Percentiles rank a stretch among this genome's conserved stretches.
Conservation (phyloP, 305 asterid species). For the Coffea humblotiana region DNA sequence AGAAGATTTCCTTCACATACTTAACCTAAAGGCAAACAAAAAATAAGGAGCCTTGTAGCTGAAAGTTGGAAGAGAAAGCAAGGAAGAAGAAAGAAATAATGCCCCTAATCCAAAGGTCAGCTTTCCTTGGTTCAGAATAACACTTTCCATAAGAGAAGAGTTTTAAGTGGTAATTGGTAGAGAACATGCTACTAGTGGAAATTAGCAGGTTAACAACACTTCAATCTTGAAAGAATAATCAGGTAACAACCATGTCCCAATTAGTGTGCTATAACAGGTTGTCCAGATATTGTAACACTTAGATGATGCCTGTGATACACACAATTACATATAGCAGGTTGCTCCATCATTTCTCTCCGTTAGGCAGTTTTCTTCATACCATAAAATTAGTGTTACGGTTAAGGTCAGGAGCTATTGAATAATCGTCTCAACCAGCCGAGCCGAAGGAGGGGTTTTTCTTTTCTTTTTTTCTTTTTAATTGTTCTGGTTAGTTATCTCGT, state of each 20-base stretch:
- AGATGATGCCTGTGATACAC: not conserved
- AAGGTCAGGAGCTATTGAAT: too few species aligned
- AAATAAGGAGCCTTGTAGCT: not conserved
- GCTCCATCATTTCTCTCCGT: too few species aligned
- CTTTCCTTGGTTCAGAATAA: not conserved
- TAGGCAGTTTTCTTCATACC: too few species aligned
- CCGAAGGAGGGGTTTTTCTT: too few species aligned
- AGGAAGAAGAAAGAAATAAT: not conserved
- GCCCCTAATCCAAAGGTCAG: not conserved
- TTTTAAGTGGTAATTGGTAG: not conserved
- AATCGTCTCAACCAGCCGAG: too few species aligned
- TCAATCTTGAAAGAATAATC: not conserved
- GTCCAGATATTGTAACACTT: too few species aligned
- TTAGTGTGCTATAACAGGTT: not conserved
- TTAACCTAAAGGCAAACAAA: slow-evolving; percentile 55
- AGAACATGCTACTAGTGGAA: not conserved
- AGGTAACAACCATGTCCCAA: not conserved
- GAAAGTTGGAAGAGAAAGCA: slow-evolving; percentile 17
- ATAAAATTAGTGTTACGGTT: too few species aligned
- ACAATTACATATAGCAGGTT: too few species aligned
- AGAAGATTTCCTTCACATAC: slow-evolving; percentile 76
- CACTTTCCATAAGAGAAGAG: too few species aligned
- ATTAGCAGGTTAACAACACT: not conserved
- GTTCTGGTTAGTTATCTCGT: not conserved
- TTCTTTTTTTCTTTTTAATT: too few species aligned